Base-by-base conservation (phyloP, 2,329 filamentous ascomycete species). In the Scopulariopsis brevicaulis region DNA sequence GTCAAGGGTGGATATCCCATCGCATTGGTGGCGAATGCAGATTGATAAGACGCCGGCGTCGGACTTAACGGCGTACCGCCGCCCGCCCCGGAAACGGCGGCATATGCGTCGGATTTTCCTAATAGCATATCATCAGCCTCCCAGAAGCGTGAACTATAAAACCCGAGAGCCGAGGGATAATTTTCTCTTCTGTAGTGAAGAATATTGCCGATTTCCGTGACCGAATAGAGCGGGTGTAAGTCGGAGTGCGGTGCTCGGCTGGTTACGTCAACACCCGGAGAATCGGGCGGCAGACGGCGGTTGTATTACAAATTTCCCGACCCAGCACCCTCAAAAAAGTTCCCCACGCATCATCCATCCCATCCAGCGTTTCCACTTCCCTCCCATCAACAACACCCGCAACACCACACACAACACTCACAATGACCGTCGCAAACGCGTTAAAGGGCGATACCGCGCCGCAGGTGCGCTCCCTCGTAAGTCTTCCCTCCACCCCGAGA, bases 391-490 rank as follows among this genome's bases (percentile, higher is more conserved):
- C 40, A 20, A 35, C 46, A 34, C 10, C 43, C 20, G 15, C 40
- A n/a, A 32, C 43, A 3, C 2, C 40, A 43, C 20, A 50, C 46
- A 22, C 46, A 11, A 20, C 20, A n/a, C 15, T 14, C 58, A 69
- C 53, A 63, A 75, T 75, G 72, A 73, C 72, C 61, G 68, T 67
- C 60, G 69, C 69, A 58, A 65, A 65, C 55, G 67, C 66, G 60
- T 62, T 73, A 59, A 79, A 77, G 67, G 79, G 79, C 69, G 77
- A 82, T 61, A 73, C 79, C 71, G 77, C 80, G 60, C 77, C 80
- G 62, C 79, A 83, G 72, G 78, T 78, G 59, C 74, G 79, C 67
- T 82, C 80, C 62, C 68, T 82, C 67, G 79, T 82, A 68, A 69
- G 78, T 72, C 37, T 24, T 50, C 40, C 25, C 22, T 18, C 18